Percentiles rank a stretch among this genome's conserved stretches.
These are phyloP conservation scores for Puccinia hordei DNA, from an alignment of 1,284 basidiomycete species.

Conservation along the genomic window DNA sequence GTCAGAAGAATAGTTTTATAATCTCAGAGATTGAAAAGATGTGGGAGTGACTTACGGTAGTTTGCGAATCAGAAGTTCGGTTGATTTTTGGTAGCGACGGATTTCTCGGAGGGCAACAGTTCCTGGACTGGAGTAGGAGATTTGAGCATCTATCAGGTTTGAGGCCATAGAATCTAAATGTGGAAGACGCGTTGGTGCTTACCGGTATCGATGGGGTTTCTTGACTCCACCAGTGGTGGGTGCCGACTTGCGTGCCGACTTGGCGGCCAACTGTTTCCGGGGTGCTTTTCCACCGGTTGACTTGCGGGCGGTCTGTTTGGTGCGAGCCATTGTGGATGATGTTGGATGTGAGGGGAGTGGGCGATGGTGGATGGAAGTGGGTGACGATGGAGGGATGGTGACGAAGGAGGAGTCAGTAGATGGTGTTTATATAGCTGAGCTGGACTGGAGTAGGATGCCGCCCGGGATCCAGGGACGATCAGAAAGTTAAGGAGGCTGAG, in stretches of 20 bases:
- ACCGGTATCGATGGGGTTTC: slow-evolving; percentile 62
- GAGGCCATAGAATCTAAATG: too few species aligned
- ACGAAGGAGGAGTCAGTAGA: too few species aligned
- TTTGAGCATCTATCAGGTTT: background rate
- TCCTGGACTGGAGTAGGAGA: slow-evolving; percentile 53
- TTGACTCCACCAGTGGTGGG: slow-evolving; percentile 62
- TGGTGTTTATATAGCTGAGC: too few species aligned
- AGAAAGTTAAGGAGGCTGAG: too few species aligned
- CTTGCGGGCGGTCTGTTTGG: slow-evolving; percentile 69
- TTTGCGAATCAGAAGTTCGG: slow-evolving; percentile 62
- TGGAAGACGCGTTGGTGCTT: slow-evolving; percentile 51
- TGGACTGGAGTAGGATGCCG: too few species aligned
- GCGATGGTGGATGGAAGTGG: background rate
- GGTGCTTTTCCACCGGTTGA: slow-evolving; percentile 65
- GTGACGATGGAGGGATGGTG: background rate
- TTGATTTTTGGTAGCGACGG: slow-evolving; percentile 59
- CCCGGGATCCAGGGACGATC: too few species aligned
- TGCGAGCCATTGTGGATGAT: slow-evolving; percentile 35
- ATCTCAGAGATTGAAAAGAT: background rate
- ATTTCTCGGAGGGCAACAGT: slow-evolving; percentile 58
- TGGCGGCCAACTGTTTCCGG: slow-evolving; percentile 65
- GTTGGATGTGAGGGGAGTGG: background rate
- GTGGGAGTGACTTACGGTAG: slow-evolving; percentile 55
- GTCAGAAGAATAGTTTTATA: too few species aligned
- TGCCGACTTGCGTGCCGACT: slow-evolving; percentile 63